A percentile compares a stretch with the other conserved stretches of the same genome.
phyloP scores from a whole-genome alignment of 2,329 filamentous ascomycete species.

The Hirsutella rhossiliensis region DNA sequence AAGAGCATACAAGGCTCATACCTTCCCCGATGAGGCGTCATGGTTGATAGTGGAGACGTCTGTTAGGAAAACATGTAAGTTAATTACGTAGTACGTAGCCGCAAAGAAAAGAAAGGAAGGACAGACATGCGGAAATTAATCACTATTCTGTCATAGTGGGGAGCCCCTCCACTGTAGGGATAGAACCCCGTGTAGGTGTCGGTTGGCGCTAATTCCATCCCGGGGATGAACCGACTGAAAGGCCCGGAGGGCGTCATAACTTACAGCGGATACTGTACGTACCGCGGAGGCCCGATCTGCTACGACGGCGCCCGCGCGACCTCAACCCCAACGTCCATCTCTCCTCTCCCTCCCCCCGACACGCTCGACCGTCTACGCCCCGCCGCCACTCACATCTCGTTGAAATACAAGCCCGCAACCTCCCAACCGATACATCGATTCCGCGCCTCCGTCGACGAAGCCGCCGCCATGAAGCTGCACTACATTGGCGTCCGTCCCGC shows the following conservation, averaged over 20 bases:
- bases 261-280: not conserved
- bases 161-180: too few species aligned
- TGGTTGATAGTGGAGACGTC: too few species aligned
- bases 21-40: not conserved
- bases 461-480: slow-evolving; percentile 24
- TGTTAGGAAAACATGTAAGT: too few species aligned
- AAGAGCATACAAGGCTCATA: not conserved
- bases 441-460: not conserved
- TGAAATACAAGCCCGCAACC: not conserved
- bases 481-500: slow-evolving; percentile 65
- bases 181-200: too few species aligned
- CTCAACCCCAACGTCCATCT: not conserved
- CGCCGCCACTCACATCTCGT: not conserved
- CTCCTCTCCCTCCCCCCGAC: not conserved
- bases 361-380: not conserved
- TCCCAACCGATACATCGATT: not conserved
- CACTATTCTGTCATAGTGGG: too few species aligned
- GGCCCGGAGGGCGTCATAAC: too few species aligned
- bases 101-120: too few species aligned
- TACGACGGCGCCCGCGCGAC: not conserved
- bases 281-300: not conserved
- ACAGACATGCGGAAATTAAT: too few species aligned
- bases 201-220: too few species aligned
- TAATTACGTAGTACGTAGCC: too few species aligned
- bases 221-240: too few species aligned